Percentiles rank a stretch among this genome's conserved stretches.
phyloP scores from a whole-genome alignment of 495 filamentous ascomycete species.

The Talaromyces thailandensis region DNA sequence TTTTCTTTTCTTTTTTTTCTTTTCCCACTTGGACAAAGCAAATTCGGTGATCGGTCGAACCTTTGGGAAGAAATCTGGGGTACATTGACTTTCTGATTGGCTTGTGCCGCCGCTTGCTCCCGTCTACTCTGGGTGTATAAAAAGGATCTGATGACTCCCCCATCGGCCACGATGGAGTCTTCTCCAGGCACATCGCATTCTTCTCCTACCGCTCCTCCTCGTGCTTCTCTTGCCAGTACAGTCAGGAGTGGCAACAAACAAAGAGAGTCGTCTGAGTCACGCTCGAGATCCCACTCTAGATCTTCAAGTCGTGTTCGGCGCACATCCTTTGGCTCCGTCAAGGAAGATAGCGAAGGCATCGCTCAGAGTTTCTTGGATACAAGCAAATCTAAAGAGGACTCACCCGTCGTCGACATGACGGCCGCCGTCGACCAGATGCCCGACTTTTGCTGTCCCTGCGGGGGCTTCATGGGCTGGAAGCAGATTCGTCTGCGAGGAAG shows the following conservation, averaged over 20 bases:
- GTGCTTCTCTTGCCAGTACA: not conserved
- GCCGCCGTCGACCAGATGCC: conserved; percentile 20
- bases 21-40: not conserved
- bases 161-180: not conserved
- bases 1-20: too few relatives aligned
- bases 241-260: not conserved
- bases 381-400: conserved; percentile 30
- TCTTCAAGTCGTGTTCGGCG: conserved; percentile 31
- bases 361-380: conserved; percentile 66
- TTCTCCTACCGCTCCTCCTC: not conserved
- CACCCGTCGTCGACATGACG: not conserved
- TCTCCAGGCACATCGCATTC: not conserved
- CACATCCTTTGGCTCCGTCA: conserved; percentile 36
- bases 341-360: conserved; percentile 43
- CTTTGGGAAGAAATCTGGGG: conserved; percentile 28
- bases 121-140: not conserved
- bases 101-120: not conserved
- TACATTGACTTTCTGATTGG: conserved; percentile 14
- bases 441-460: conserved; percentile 62
- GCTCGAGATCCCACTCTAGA: conserved; percentile 29
- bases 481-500: conserved; percentile 56
- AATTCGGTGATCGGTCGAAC: conserved; percentile 10
- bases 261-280: conserved; percentile 25
- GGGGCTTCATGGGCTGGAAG: conserved; percentile 65
- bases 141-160: not conserved